Conservation (phyloP, 2,329 filamentous ascomycete genomes). For the Phaeosphaeria sp. region DNA sequence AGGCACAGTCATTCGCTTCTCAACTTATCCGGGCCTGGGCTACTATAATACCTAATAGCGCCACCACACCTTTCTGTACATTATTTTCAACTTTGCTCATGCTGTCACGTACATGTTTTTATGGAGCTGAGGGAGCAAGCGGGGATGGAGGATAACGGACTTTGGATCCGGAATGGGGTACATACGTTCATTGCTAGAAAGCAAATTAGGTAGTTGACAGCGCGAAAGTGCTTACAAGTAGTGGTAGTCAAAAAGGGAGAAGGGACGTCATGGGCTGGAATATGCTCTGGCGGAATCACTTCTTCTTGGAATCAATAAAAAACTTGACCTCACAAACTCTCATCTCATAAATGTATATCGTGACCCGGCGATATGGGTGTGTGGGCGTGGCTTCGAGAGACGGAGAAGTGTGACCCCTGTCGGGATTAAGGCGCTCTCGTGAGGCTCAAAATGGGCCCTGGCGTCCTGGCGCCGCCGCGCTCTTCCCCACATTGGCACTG, state of each 20-base stretch:
- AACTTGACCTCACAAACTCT: not conserved
- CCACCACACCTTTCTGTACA: slow-evolving; percentile 29
- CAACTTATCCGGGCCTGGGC: slow-evolving; percentile 9
- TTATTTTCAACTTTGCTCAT: slow-evolving; percentile 24
- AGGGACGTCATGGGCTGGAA: slow-evolving; percentile 14
- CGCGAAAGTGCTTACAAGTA: not conserved
- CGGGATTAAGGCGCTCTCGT: slow-evolving; percentile 15
- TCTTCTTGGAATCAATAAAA: slow-evolving; percentile 8
- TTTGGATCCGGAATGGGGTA: slow-evolving; percentile 6
- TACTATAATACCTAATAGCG: slow-evolving; percentile 23
- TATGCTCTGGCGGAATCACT: slow-evolving; percentile 17
- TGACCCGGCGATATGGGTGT: too few relatives aligned
- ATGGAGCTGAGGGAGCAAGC: too few relatives aligned
- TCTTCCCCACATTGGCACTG: slow-evolving; percentile 21
- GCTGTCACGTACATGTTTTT: slow-evolving; percentile 36
- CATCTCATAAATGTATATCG: too few relatives aligned
- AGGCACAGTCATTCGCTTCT: not conserved
- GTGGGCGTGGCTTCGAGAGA: too few relatives aligned
- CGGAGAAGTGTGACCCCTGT: slow-evolving; percentile 3
- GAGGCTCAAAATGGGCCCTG: not conserved
- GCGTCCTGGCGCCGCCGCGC: slow-evolving; percentile 13
- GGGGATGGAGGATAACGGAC: slow-evolving; percentile 1
- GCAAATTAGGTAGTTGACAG: not conserved
- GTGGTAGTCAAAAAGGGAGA: slow-evolving; percentile 4
- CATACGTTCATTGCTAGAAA: slow-evolving; percentile 7